phyloP scores from a whole-genome alignment of 1,284 basidiomycete species.

The Marasmius sp. region DNA sequence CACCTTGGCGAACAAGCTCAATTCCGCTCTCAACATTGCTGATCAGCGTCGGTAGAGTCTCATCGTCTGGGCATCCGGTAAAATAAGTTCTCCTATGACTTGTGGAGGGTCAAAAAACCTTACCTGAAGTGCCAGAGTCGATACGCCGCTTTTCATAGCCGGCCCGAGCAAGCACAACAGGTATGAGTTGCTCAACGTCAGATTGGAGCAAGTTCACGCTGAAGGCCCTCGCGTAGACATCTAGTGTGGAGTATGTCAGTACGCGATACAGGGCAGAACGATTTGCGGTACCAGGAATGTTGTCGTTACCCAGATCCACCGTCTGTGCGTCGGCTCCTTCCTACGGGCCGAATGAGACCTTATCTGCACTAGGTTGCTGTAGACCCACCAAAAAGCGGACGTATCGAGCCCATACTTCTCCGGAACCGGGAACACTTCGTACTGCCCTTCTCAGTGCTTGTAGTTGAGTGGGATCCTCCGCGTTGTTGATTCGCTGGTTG shows the following conservation, averaged over 20 bases:
- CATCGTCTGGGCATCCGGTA: conserved; percentile 36
- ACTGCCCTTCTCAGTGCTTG: conserved; percentile 52
- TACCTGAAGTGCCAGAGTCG: conserved; percentile 47
- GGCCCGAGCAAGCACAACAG: conserved; percentile 65
- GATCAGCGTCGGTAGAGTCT: conserved; percentile 50
- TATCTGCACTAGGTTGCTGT: not conserved
- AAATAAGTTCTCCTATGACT: conserved; percentile 1
- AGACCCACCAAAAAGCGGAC: conserved; percentile 63
- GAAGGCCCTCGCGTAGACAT: conserved; percentile 57
- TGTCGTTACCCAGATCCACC: conserved; percentile 32
- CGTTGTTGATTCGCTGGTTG: conserved; percentile 47
- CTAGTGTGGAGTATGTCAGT: conserved; percentile 32
- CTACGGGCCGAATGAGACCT: conserved; percentile 24
- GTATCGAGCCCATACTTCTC: conserved; percentile 73
- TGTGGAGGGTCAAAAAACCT: conserved; percentile 12
- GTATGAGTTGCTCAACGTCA: conserved; percentile 67
- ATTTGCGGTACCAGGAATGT: conserved; percentile 32
- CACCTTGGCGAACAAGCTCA: conserved; percentile 56
- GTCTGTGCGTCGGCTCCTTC: conserved; percentile 36
- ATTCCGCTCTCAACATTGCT: conserved; percentile 62
- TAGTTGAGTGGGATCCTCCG: conserved; percentile 39
- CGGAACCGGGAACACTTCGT: conserved; percentile 67
- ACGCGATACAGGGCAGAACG: not conserved
- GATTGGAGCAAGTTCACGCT: conserved; percentile 51
- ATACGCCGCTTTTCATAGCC: conserved; percentile 61